Evolutionary conservation across 2,329 filamentous ascomycete species (phyloP), one percentile per base, ranked within the genome.

Genomic region (Clarireedia sp.): DNA sequence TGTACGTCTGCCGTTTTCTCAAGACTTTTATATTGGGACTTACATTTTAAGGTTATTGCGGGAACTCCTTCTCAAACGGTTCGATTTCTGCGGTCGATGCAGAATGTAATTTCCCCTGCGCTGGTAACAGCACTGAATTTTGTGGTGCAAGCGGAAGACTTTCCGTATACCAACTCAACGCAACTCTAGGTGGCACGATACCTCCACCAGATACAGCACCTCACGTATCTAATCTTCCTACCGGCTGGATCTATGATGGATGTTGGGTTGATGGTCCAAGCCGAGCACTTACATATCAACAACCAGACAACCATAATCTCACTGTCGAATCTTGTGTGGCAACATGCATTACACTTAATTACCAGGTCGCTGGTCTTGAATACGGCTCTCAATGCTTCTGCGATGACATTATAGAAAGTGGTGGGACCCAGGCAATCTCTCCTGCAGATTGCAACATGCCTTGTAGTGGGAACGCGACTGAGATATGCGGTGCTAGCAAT

Each of bases 401-500:
- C 54, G 67, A 63, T 10, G 62, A 66, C 17, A 50, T 51, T 5
- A 45, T 71, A 21, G 59, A 60, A 6, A 57, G 64, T 29, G 61
- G 57, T 6, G 64, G 64, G 9, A 58, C 59, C 8, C 55, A 58
- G 14, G 62, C 62, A 3, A 57, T 61, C 2, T 58, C 59, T 3
- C 50, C 56, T n/a, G 46, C 55, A n/a, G 63, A 67, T 5, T 73
- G 71, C 50, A 64, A 61, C 41, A 65, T 63, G 60, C 23, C 56
- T 37, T 67, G 65, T 44, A 49, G 46, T 65, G 65, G 63, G 5
- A 66, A 70, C 53, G 29, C 57, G 12, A 59, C 57, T 2, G 63
- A 72, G 54, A 64, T 60, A 17, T 73, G 71, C 54, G 71, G 71
- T 21, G 68, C 59, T 26, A 62, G 60, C 23, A 59, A 65, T 47